phyloP scores from a whole-genome alignment of 2,329 filamentous ascomycete species.

The Aspergillus aculeatinus region DNA sequence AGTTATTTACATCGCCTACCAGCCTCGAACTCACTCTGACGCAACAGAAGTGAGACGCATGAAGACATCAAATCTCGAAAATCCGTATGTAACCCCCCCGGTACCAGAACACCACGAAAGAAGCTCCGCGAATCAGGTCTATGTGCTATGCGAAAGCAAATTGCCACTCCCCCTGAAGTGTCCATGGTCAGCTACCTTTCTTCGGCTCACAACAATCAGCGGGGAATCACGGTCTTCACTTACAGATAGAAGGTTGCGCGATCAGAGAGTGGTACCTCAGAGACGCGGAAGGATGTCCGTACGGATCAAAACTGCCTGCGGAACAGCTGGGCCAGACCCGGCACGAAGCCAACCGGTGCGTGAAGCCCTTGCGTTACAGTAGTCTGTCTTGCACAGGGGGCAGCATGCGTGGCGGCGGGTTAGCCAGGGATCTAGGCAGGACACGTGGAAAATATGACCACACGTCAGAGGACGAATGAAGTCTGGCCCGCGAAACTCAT shows the following conservation, averaged over 20 bases:
- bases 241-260: neutral
- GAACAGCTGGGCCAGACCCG: neutral
- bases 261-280: neutral
- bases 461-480: slow-evolving; percentile 90
- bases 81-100: too few relatives aligned
- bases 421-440: slow-evolving; percentile 93
- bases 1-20: neutral
- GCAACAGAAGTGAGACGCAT: neutral
- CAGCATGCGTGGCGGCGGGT: slow-evolving; percentile 92
- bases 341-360: neutral
- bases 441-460: slow-evolving; percentile 95
- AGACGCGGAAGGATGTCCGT: slow-evolving; percentile 11
- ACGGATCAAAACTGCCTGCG: slow-evolving; percentile 6
- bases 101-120: too few relatives aligned
- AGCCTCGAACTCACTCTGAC: neutral
- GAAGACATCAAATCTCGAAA: neutral
- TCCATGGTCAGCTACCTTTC: too few relatives aligned
- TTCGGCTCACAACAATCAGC: neutral
- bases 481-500: slow-evolving; percentile 87
- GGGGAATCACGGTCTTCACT: neutral
- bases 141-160: too few relatives aligned
- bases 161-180: too few relatives aligned
- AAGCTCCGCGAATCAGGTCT: too few relatives aligned
- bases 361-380: neutral
- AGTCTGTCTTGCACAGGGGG: slow-evolving; percentile 74